These are phyloP conservation scores for Pseudogymnoascus sp. DNA, from an alignment of 2,329 filamentous ascomycete genomes.

Conservation along the genomic window DNA sequence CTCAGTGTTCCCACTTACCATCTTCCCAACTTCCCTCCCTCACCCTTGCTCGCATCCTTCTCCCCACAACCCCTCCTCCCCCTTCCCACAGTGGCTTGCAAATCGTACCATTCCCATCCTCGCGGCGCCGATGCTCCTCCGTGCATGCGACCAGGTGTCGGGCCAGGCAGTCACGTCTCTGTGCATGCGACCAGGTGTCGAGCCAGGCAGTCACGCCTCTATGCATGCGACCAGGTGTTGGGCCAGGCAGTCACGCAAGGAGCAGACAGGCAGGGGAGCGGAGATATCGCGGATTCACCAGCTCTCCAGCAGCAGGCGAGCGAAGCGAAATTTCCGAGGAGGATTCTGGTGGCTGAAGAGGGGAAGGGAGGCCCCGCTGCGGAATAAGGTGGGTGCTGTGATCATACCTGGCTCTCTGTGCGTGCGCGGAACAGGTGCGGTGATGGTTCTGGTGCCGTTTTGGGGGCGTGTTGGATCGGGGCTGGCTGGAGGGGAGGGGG, in stretches of 20 bases:
- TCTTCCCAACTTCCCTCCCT: not conserved
- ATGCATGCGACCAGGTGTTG: not conserved
- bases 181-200: too few relatives aligned
- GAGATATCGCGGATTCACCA: not conserved
- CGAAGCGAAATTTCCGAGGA: not conserved
- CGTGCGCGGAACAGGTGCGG: not conserved
- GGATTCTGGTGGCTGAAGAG: slow-evolving; percentile 1
- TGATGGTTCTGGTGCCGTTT: not conserved
- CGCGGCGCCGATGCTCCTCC: not conserved
- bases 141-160: not conserved
- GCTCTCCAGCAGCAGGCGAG: not conserved
- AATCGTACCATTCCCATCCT: not conserved
- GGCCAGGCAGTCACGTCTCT: too few relatives aligned
- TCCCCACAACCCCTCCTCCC: not conserved
- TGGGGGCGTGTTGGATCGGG: not conserved
- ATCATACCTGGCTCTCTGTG: not conserved
- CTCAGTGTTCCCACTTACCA: not conserved
- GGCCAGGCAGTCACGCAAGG: not conserved
- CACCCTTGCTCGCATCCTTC: not conserved
- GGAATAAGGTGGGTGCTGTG: not conserved
- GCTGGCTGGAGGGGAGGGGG: not conserved
- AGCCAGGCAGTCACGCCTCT: not conserved
- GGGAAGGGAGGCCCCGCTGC: not conserved
- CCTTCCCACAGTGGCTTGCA: not conserved
- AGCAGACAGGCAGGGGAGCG: not conserved